Percentiles rank a stretch among this genome's conserved stretches.
These are phyloP conservation scores for Pseudoscleropodium purum DNA, from an alignment of 225 moss, liverwort and hornwort species.

Conservation along the genomic window DNA sequence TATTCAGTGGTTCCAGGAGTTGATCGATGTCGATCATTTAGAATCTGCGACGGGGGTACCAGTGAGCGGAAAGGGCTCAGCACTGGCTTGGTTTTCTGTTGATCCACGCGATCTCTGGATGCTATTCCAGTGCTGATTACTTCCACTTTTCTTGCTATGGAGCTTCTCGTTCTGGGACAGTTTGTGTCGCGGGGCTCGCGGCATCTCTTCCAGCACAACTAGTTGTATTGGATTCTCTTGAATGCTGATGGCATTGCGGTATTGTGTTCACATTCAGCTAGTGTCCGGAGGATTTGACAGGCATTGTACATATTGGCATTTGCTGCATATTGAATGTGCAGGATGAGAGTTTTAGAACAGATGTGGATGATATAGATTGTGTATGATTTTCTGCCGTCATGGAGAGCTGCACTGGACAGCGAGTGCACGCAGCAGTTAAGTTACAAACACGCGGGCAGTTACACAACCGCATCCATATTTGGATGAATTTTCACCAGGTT, in stretches of 20 bases:
- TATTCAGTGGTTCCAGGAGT: background rate
- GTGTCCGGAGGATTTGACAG: no score
- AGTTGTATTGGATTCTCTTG: background rate
- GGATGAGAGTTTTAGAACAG: background rate
- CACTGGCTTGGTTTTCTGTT: background rate
- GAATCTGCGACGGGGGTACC: background rate
- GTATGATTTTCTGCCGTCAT: background rate
- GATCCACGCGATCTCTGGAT: background rate
- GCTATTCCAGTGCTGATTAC: background rate
- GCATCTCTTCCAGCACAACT: background rate
- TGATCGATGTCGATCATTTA: background rate
- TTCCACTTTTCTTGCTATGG: background rate
- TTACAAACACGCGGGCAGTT: background rate
- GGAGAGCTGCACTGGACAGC: background rate
- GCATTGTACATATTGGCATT: background rate
- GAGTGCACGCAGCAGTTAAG: background rate
- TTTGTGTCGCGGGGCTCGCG: background rate
- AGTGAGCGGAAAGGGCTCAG: background rate
- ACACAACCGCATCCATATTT: background rate
- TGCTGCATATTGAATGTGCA: background rate
- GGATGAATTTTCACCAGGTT: background rate
- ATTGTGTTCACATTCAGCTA: background rate
- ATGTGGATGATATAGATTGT: background rate
- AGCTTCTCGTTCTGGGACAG: no score
- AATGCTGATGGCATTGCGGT: background rate